Base-by-base conservation (phyloP, 306 rosid species). In the Senna tora region DNA sequence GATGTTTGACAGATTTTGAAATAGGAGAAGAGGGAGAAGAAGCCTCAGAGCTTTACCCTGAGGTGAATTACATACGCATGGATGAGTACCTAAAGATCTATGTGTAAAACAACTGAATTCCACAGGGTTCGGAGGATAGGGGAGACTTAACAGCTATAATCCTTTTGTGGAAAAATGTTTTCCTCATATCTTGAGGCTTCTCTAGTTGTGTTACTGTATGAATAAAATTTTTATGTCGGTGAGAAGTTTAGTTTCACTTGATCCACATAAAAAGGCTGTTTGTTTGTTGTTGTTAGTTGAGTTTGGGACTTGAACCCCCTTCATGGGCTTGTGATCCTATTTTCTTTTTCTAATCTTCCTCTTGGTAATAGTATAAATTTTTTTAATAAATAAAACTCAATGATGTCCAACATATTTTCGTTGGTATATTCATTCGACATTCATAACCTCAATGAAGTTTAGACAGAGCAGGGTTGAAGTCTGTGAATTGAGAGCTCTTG, bases 41-140 rank as follows among this genome's bases (percentile, higher is more conserved):
- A 83, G 98, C 98, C 6, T 88, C 98, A 7, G 5, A 81, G 70
- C 97, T 93, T 41, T 93, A 87, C 73, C 98, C 98, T 32, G 96
- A 93, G 15, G 93, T 90, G 20, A 77, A 81, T 1, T 93, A 90
- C 81, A 90, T 75, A 7, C 85, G 92, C 67, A 84, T 93, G 89
- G 90, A 90, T 61, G 87, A 90, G 11, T 87, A 74, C 76, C 74
- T 92, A 6, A 39, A 80, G 63, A 11, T 70, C 43, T 86, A 77
- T 67, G 69, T 75, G 9, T 85, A 38, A 36, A 60, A 16, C 17
- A 7, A 21, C 11, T 54, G 4, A 11, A 22, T 21, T 56, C 4
- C 62, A 13, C 39, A 7, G 9, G 21, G 60, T 54, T 22, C 60
- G 19, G 56, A 7, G 16, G 14, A 51, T 8, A 33, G 45, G 16